Conservation (phyloP, 306 rosid genomes). For the Prosopis cineraria region DNA sequence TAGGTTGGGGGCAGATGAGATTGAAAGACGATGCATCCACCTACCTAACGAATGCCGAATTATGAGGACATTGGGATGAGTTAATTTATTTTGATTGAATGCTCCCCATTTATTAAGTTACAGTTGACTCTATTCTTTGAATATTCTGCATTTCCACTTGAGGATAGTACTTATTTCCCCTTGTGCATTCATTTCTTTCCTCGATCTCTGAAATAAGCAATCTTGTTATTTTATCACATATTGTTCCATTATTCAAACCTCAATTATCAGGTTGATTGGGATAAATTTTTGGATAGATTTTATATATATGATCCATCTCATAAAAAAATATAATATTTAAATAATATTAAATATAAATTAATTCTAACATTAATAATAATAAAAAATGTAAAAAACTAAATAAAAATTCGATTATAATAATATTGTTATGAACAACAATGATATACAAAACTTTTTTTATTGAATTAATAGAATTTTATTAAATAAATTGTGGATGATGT, state of each 20-base stretch:
- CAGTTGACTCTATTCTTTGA: background rate
- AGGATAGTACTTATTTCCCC: background rate
- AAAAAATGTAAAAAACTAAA: too few species aligned
- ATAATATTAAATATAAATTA: too few species aligned
- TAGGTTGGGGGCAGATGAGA: too few species aligned
- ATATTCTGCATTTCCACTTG: background rate
- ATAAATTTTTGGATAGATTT: too few species aligned
- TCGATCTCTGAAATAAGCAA: background rate
- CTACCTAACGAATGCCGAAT: background rate
- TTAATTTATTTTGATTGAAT: background rate
- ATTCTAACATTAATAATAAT: too few species aligned
- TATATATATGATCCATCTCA: too few species aligned
- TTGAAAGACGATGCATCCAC: background rate
- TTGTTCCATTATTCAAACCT: background rate
- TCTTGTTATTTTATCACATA: background rate
- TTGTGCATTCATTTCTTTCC: background rate
- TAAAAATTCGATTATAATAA: too few species aligned
- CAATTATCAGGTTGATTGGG: background rate
- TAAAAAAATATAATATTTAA: too few species aligned
- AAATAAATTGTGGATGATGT: too few species aligned
- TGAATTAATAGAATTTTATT: too few species aligned
- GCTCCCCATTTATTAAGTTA: background rate
- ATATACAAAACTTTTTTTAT: too few species aligned
- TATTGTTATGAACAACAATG: too few species aligned
- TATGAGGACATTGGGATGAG: background rate